phyloP scores from a whole-genome alignment of 495 filamentous ascomycete genomes.

The Aspergillus homomorphus region DNA sequence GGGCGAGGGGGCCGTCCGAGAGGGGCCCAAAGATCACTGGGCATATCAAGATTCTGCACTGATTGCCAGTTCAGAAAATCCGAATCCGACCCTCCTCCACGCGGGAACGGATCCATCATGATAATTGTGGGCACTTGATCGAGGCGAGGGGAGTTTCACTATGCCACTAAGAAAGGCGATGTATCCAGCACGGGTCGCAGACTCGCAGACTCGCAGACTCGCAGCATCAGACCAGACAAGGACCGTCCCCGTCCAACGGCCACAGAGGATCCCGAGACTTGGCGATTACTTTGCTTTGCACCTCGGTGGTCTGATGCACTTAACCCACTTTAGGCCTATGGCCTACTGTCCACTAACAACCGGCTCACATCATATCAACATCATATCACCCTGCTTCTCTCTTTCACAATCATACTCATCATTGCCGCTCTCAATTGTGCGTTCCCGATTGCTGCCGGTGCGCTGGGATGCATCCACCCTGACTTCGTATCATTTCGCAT shows the following conservation, averaged over 20 bases:
- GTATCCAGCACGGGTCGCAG: not conserved
- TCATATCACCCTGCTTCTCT: not conserved
- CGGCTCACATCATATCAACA: not conserved
- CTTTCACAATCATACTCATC: not conserved
- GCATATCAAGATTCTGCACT: not conserved
- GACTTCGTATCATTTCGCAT: not conserved
- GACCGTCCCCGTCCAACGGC: slow-evolving; percentile 1
- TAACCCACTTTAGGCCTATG: not conserved
- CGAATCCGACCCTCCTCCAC: slow-evolving; percentile 6
- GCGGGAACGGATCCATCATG: slow-evolving; percentile 8
- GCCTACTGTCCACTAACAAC: not conserved
- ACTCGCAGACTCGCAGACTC: not conserved
- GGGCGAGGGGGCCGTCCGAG: not conserved
- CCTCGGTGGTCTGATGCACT: slow-evolving; percentile 14
- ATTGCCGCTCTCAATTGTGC: not conserved
- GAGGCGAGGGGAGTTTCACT: slow-evolving; percentile 4
- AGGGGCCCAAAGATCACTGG: not conserved
- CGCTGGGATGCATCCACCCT: not conserved
- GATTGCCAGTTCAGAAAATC: not conserved
- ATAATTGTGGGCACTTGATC: not conserved
- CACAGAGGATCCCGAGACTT: slow-evolving; percentile 12
- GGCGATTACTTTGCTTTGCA: slow-evolving; percentile 3
- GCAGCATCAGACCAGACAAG: slow-evolving; percentile 5
- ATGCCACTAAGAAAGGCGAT: not conserved
- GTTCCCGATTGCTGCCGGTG: not conserved